Conservation (phyloP, 805 yeast species). For the Debaryomyces maramus region DNA sequence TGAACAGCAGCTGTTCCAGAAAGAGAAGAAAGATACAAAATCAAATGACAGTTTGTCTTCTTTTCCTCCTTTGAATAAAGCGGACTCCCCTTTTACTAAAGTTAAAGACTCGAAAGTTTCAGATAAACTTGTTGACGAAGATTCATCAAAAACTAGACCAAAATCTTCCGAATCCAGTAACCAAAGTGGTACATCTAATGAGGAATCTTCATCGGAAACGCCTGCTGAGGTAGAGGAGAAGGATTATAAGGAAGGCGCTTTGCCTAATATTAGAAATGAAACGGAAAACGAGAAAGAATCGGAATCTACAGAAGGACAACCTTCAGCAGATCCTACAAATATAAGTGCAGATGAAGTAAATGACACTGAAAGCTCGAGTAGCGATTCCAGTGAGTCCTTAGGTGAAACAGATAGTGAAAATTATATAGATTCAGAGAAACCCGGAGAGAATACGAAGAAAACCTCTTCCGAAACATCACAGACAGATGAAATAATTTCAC, state of each 20-base stretch:
- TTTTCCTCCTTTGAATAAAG: too few relatives aligned
- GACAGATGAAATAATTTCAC: too few relatives aligned
- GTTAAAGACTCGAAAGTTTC: background rate
- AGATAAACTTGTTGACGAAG: background rate
- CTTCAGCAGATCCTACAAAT: background rate
- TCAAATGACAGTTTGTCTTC: background rate
- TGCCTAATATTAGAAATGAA: background rate
- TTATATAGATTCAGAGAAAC: too few relatives aligned
- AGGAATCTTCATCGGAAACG: background rate
- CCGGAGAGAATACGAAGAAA: too few relatives aligned
- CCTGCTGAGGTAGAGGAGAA: background rate
- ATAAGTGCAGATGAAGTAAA: background rate
- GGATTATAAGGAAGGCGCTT: background rate
- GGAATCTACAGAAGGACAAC: conserved; percentile 3
- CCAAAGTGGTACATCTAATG: background rate
- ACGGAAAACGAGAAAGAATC: conserved; percentile 8
- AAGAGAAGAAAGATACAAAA: background rate
- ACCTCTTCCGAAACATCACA: too few relatives aligned
- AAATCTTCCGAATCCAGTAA: background rate
- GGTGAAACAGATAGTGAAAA: background rate
- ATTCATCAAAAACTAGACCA: background rate
- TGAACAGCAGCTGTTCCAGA: conserved; percentile 8
- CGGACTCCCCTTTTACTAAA: conserved; percentile 10
- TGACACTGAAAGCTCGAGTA: conserved; percentile 1
- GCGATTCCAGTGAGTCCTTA: background rate